Conservation (phyloP, 2,329 filamentous ascomycete species). For the Botryosphaeria agaves region DNA sequence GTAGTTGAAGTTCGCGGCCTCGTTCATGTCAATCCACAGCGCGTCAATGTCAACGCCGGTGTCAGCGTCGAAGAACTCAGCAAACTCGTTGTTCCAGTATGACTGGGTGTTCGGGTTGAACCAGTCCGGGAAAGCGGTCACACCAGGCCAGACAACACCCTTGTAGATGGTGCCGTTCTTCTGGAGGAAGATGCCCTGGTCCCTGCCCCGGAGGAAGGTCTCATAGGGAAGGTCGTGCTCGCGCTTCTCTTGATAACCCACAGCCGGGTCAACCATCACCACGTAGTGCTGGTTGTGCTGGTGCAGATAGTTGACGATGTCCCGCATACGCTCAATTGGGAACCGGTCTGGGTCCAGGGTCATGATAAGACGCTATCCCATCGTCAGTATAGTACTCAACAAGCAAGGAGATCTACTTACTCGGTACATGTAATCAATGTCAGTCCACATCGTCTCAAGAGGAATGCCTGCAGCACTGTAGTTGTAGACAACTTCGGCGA, state of each 20-base stretch:
- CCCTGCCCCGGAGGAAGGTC: slow-evolving; percentile 43
- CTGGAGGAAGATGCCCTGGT: slow-evolving; percentile 37
- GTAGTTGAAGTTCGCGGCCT: slow-evolving; percentile 37
- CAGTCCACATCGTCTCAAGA: slow-evolving; percentile 57
- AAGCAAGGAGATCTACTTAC: no score
- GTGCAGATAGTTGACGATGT: slow-evolving; percentile 47
- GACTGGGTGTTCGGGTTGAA: slow-evolving; percentile 44
- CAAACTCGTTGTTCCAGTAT: slow-evolving; percentile 57
- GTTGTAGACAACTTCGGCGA: slow-evolving; percentile 50
- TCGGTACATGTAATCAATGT: slow-evolving; percentile 33
- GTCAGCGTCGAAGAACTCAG: slow-evolving; percentile 42
- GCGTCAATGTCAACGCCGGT: slow-evolving; percentile 55
- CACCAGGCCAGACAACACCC: slow-evolving; percentile 64
- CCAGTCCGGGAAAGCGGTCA: slow-evolving; percentile 61
- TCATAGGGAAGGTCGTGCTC: slow-evolving; percentile 32
- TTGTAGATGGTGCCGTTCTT: slow-evolving; percentile 37
- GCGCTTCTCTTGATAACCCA: slow-evolving; percentile 19
- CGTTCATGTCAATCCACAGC: slow-evolving; percentile 54
- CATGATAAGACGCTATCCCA: slow-evolving; percentile 41
- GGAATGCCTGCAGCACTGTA: slow-evolving; percentile 49
- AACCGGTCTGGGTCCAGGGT: slow-evolving; percentile 48
- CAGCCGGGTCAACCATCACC: slow-evolving; percentile 46
- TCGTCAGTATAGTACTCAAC: no score
- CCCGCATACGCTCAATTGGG: slow-evolving; percentile 42
- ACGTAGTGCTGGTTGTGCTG: slow-evolving; percentile 41